phyloP scores from a whole-genome alignment of 129 eudicot species.

The Solidago caesia region DNA sequence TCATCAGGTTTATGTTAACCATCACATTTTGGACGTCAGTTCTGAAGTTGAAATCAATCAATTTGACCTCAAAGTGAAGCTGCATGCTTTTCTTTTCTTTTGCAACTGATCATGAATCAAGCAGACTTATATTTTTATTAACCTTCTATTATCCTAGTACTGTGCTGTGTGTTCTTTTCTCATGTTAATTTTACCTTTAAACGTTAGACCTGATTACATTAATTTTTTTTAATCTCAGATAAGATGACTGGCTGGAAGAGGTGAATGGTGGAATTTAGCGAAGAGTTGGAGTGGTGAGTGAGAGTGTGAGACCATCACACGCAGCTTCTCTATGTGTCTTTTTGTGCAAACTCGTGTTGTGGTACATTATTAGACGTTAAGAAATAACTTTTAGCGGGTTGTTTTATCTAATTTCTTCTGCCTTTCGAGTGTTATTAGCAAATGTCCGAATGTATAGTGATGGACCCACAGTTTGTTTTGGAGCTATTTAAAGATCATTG shows the following conservation, averaged over 20 bases:
- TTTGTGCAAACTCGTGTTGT: background rate
- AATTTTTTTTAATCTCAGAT: background rate
- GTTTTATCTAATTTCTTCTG: background rate
- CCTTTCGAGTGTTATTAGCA: background rate
- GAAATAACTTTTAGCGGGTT: background rate
- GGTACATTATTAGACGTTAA: background rate
- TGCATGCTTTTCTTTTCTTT: background rate
- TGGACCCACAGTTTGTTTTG: conserved; percentile 25
- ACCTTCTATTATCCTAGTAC: background rate
- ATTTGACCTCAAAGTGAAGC: background rate
- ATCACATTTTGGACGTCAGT: background rate
- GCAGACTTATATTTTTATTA: too few species aligned
- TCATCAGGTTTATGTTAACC: background rate
- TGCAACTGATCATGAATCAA: background rate
- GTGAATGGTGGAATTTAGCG: background rate
- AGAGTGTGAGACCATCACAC: background rate
- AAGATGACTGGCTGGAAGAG: background rate
- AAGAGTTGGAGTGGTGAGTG: background rate
- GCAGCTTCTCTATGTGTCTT: background rate
- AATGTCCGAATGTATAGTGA: conserved; percentile 44
- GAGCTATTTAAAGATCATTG: conserved; percentile 22
- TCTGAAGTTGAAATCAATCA: background rate
- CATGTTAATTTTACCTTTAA: background rate
- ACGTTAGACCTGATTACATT: background rate
- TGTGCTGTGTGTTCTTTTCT: background rate